A percentile compares a stretch with the other conserved stretches of the same genome.
phyloP scores from a whole-genome alignment of 345 rosid genomes.

The Populus tremula region DNA sequence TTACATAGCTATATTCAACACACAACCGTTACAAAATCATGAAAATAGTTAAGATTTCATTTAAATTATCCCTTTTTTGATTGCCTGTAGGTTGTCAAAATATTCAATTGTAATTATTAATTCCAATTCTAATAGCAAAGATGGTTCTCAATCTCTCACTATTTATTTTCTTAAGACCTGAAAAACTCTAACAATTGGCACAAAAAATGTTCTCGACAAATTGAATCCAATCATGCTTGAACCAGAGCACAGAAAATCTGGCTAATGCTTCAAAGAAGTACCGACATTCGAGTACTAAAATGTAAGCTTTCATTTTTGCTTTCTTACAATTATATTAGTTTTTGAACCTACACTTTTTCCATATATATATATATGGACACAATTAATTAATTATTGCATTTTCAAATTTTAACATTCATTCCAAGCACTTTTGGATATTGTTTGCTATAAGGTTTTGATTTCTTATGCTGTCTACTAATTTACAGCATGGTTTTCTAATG shows the following conservation, averaged over 20 bases:
- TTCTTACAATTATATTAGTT: too few relatives aligned
- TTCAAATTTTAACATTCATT: not conserved
- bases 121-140: not conserved
- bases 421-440: not conserved
- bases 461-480: not conserved
- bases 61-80: not conserved
- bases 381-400: too few relatives aligned
- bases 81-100: not conserved
- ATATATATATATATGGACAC: too few relatives aligned
- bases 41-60: not conserved
- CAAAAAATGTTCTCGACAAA: not conserved
- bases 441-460: not conserved
- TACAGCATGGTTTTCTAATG: not conserved
- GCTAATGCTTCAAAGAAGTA: not conserved
- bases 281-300: not conserved
- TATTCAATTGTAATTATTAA: not conserved
- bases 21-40: not conserved
- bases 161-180: not conserved
- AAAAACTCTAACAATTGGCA: not conserved
- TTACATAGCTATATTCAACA: not conserved
- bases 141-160: not conserved
- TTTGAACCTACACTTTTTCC: too few relatives aligned
- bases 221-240: not conserved
- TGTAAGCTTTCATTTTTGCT: not conserved
- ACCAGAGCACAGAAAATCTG: not conserved